Evolutionary conservation across 2,329 filamentous ascomycete species (phyloP), one percentile per base, ranked within the genome.

Genomic region (Thielaviopsis populi): DNA sequence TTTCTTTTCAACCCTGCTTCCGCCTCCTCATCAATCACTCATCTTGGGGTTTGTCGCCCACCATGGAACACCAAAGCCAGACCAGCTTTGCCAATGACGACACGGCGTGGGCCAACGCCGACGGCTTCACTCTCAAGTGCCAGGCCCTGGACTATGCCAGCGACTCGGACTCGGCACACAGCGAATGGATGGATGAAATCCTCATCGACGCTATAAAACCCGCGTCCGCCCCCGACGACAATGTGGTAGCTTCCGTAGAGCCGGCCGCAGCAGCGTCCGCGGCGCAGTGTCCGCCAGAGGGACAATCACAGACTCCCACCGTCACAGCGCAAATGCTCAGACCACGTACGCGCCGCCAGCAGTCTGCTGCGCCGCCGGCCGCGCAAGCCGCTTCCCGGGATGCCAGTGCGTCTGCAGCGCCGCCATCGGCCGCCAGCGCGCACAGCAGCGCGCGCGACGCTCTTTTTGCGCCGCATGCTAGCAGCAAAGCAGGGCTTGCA

Each of bases 181-280:
- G 76, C 66, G 77, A 78, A 24, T 79, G 76, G 3, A 80, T 81
- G 13, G 81, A 76, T 43, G 83, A 85, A 69, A 83, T 85, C 67
- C 72, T 84, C 1, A 70, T 85, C 17, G 78, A 76, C 48, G 76
- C 77, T 63, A 76, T 84, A 64, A 80, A 82, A 61, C 76, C 76
- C 62, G 83, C 79, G 1, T 80, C 79, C 1, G 22, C 30, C n/a
- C 22, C 24, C 17, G 22, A 48, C 15, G 59, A 61, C 22, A 19
- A 48, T 13, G 59, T 46, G 30, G 15, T 61, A 10, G 13, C 40
- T 11, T 43, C 59, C 8, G 37, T 48, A 33, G 59, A 43, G 30
- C n/a, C n/a, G n/a, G n/a, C n/a, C n/a, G n/a, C n/a, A n/a, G n/a
- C n/a, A n/a, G n/a, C n/a, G n/a, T n/a, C n/a, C n/a, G n/a, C n/a